Base-by-base conservation (phyloP, 768 basidiomycete species). In the Hericium erinaceus region DNA sequence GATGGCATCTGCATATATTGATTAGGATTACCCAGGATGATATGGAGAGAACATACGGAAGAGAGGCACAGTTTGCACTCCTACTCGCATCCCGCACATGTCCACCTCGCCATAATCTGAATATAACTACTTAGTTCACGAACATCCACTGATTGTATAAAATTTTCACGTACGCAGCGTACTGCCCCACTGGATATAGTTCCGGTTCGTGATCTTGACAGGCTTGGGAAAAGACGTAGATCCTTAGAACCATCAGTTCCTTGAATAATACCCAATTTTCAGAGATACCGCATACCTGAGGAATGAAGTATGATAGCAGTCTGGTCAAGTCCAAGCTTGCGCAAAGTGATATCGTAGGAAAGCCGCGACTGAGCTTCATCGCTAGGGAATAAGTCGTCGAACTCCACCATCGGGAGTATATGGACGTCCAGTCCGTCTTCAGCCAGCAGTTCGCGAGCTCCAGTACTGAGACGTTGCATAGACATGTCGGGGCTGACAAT, bases 401-500 rank as follows among this genome's bases (percentile, higher is more conserved):
- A 22, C 22, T 16, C 22, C 15, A 28, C 22, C 49, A 50, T 50
- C 13, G 49, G 20, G 7, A 50, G 26, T 24, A 22, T 13, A 15
- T 15, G 49, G 49, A 50, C 26, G n/a, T 16, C 24, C 7, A 22
- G 13, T 13, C 49, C 22, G 24, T 50, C 22, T 22, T 22, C 6
- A 15, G 18, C 49, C 49, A 50, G 22, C 22, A 50, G 2, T 9
- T 15, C 13, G 13, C n/a, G 7, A 16, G 49, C 18, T 13, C 15
- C 22, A 20, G 7, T 7, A 15, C 22, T 15, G 15, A 50, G 49
- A 28, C 24, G 20, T 2, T 50, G 49, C 49, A 50, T 22, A 15
- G 26, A 24, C 4, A 54, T 49, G 16, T 72, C 72, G 9, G 55
- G 50, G 10, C 38, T 52, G 18, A 51, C 22, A 13, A 24, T 15